Evolutionary conservation across 345 rosid genomes (phyloP), one percentile per base, ranked within the genome.

Genomic region (Jatropha curcas): DNA sequence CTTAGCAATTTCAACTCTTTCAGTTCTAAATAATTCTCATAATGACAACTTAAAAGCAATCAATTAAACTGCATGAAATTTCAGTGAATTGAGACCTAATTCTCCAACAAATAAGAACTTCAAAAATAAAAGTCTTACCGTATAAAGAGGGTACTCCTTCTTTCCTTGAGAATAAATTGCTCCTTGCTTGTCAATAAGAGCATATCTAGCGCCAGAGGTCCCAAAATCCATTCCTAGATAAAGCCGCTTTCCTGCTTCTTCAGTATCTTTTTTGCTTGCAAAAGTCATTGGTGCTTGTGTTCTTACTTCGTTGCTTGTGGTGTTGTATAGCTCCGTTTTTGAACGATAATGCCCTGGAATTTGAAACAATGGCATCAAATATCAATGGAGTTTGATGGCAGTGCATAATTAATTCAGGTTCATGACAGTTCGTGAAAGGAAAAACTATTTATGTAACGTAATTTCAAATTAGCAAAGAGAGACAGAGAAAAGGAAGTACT

Each of bases 221-320:
- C 98, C 97, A 77, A 94, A 94, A 71, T 94, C 98, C 97, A 94
- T 85, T 30, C 98, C 98, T 24, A 94, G 84, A 77, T 85, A 92
- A 37, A 90, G 92, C 76, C 83, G 71, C 20, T 80, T 88, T 8
- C 77, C 61, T 37, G 10, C 62, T 79, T 48, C 79, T 37, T 39
- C 67, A 57, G 59, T 41, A 64, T 69, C 68, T 63, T 74, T 65
- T 55, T 64, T 74, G 55, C 84, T 70, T 57, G 27, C 55, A 64
- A 28, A 39, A 55, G 68, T 78, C 95, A 82, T 82, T 27, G 28
- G 17, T 77, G 74, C 79, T 53, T 31, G 50, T 28, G 45, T 39
- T 22, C 71, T 70, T 67, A 53, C 56, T 78, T 28, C 77, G 63
- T 52, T 25, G 63, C 56, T 25, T 16, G 8, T 62, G 50, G 50